phyloP scores from a whole-genome alignment of 225 moss, liverwort and hornwort genomes.

The Anthoceros angustus region DNA sequence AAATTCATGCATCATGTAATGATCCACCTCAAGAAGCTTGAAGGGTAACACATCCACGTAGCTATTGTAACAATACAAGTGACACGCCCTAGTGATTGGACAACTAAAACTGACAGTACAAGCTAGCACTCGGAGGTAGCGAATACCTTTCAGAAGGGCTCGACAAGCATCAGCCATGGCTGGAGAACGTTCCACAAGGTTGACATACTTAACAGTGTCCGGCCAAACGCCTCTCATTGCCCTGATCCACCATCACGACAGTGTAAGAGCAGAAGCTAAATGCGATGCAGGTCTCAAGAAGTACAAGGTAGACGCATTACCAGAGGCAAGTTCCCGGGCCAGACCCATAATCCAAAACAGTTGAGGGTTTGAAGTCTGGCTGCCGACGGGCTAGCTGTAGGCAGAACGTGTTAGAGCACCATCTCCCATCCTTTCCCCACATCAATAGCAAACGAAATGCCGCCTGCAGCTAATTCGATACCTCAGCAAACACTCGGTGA shows the following conservation, averaged over 20 bases:
- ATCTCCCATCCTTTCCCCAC: neutral
- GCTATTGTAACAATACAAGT: too few relatives aligned
- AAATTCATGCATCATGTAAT: too few relatives aligned
- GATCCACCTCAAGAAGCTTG: too few relatives aligned
- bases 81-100: too few relatives aligned
- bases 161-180: conserved; percentile 68
- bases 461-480: conserved; percentile 6
- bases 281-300: neutral
- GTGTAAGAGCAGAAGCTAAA: neutral
- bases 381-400: conserved; percentile 40
- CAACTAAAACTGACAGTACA: too few relatives aligned
- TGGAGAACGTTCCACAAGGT: conserved; percentile 51
- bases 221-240: conserved; percentile 69
- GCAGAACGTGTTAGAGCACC: neutral
- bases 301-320: conserved; percentile 12
- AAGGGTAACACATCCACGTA: too few relatives aligned
- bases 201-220: conserved; percentile 39
- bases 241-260: conserved; percentile 16
- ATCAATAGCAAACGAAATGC: neutral
- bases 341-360: conserved; percentile 64
- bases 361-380: conserved; percentile 55
- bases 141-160: conserved; percentile 43
- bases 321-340: conserved; percentile 91
- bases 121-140: too few relatives aligned
- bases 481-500: conserved; percentile 69